phyloP scores from a whole-genome alignment of 2,329 filamentous ascomycete species.

The Myriangium duriaei region DNA sequence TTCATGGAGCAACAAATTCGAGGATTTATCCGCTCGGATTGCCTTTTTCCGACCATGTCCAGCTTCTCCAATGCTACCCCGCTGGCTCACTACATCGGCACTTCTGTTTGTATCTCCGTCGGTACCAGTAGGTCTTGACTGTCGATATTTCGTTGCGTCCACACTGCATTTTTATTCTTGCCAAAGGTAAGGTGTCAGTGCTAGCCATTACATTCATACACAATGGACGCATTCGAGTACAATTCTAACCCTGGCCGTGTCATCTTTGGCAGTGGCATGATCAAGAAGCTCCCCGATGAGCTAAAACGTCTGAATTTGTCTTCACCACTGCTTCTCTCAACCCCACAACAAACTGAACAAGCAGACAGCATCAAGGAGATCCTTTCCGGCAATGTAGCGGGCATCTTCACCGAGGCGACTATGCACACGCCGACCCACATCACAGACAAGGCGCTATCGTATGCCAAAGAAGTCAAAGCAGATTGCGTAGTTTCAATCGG shows the following conservation, averaged over 20 bases:
- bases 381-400: constrained; percentile 34
- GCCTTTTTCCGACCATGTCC: too few relatives aligned
- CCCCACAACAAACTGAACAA: constrained; percentile 38
- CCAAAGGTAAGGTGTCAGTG: too few relatives aligned
- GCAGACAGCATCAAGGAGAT: constrained; percentile 33
- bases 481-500: constrained; percentile 50
- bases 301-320: constrained; percentile 35
- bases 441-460: constrained; percentile 44
- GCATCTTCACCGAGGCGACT: constrained; percentile 42
- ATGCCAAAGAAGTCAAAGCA: constrained; percentile 32
- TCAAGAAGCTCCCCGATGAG: constrained; percentile 36
- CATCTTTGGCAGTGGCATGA: constrained; percentile 44
- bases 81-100: too few relatives aligned
- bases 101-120: too few relatives aligned
- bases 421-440: constrained; percentile 51
- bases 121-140: too few relatives aligned
- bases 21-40: too few relatives aligned
- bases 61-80: too few relatives aligned
- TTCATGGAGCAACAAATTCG: too few relatives aligned
- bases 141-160: too few relatives aligned
- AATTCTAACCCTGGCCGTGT: constrained; percentile 41
- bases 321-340: constrained; percentile 44
- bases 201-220: too few relatives aligned
- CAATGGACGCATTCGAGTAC: constrained; percentile 46
- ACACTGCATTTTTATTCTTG: too few relatives aligned